Percentiles rank a stretch among this genome's conserved stretches.
phyloP scores from a whole-genome alignment of 139 green algal species.

The Coelastrella sp. region DNA sequence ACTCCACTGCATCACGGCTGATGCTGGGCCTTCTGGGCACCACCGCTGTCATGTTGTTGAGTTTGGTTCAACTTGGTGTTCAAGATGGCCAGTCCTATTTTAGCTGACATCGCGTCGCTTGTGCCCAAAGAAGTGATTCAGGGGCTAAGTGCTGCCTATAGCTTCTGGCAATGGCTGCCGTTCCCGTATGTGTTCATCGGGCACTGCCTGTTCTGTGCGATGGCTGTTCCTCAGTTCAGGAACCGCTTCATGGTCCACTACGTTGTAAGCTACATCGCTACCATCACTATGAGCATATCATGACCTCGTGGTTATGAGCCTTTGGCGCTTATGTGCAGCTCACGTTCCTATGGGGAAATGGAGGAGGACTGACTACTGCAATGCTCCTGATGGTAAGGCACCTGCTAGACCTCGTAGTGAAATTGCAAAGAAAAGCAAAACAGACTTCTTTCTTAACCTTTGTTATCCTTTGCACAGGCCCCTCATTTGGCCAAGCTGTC shows the following conservation, averaged over 20 bases:
- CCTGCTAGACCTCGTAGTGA: not conserved
- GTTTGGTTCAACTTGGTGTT: not conserved
- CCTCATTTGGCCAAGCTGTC: constrained; percentile 19
- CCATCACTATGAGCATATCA: not conserved
- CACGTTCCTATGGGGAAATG: constrained; percentile 42
- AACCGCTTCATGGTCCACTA: constrained; percentile 26
- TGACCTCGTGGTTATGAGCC: not conserved
- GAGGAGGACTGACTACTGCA: constrained; percentile 15
- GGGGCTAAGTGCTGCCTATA: not conserved
- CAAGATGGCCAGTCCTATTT: not conserved
- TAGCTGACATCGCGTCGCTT: not conserved
- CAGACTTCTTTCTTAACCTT: not conserved
- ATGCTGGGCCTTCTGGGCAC: not conserved
- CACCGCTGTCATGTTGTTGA: not conserved
- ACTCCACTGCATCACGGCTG: too few species aligned
- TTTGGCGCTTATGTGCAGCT: not conserved
- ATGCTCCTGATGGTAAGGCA: constrained; percentile 31
- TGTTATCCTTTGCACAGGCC: not conserved
- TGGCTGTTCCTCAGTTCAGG: constrained; percentile 14
- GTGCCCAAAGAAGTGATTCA: not conserved
- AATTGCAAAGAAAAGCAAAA: not conserved
- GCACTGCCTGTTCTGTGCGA: constrained; percentile 19
- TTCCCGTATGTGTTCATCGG: constrained; percentile 17
- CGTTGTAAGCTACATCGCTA: not conserved
- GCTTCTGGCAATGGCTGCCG: constrained; percentile 1